Percentiles rank a stretch among this genome's conserved stretches.
Conservation (phyloP, 495 filamentous ascomycete species). For the Penicillium roqueforti region DNA sequence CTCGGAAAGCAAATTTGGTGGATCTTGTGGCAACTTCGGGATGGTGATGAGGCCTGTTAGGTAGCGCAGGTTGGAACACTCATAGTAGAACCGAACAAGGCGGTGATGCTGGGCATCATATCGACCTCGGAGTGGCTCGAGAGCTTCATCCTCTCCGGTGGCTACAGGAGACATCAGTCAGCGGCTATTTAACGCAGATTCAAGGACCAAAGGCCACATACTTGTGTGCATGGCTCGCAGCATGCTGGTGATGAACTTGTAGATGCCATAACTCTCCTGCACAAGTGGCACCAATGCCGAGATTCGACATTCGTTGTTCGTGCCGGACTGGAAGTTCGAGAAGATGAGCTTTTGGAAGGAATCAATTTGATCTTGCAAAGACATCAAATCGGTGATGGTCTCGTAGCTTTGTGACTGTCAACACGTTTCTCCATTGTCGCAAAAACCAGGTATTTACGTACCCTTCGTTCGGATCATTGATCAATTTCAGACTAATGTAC, state of each 20-base stretch:
- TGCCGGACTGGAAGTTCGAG: slow-evolving; percentile 84
- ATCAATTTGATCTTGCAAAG: slow-evolving; percentile 95
- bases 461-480: slow-evolving; percentile 98
- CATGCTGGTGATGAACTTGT: slow-evolving; percentile 95
- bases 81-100: slow-evolving; percentile 95
- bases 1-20: slow-evolving; percentile 80
- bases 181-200: not conserved
- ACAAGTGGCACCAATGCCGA: slow-evolving; percentile 90
- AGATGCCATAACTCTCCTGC: slow-evolving; percentile 97
- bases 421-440: not conserved
- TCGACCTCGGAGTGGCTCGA: slow-evolving; percentile 78
- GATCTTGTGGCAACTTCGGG: slow-evolving; percentile 90
- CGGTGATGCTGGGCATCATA: slow-evolving; percentile 96
- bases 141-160: slow-evolving; percentile 91
- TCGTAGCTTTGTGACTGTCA: slow-evolving; percentile 62
- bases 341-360: slow-evolving; percentile 97
- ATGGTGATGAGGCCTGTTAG: slow-evolving; percentile 94
- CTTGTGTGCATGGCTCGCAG: slow-evolving; percentile 93
- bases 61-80: slow-evolving; percentile 95
- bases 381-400: slow-evolving; percentile 95
- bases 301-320: slow-evolving; percentile 95
- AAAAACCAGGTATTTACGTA: slow-evolving; percentile 17
- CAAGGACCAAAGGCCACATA: slow-evolving; percentile 37
- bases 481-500: slow-evolving; percentile 95
- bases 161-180: slow-evolving; percentile 45